Evolutionary conservation across 345 rosid species (phyloP).

Genomic region (Eucalyptus sp.): DNA sequence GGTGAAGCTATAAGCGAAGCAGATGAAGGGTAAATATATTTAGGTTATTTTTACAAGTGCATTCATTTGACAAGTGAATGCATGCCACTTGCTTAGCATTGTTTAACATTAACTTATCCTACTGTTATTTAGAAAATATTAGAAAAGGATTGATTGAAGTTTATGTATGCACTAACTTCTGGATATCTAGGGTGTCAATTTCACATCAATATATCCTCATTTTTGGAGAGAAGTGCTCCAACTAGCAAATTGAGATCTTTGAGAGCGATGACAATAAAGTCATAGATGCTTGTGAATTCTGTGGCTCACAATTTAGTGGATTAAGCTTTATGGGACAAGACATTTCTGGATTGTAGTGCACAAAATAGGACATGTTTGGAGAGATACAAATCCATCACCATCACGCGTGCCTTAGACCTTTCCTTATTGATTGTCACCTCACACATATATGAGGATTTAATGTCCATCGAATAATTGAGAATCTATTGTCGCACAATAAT

Average conservation of each 20-base stretch:
- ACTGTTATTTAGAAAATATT: no score
- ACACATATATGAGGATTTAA: neutral
- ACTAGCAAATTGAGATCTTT: no score
- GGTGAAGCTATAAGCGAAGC: no score
- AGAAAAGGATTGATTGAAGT: neutral
- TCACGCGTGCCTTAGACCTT: no score
- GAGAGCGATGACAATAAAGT: neutral
- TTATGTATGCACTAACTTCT: neutral
- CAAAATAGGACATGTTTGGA: no score
- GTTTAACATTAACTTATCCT: neutral
- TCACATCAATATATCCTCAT: neutral
- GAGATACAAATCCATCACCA: no score
- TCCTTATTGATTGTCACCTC: neutral
- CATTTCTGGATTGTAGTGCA: no score
- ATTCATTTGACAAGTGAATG: neutral
- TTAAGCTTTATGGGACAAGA: neutral
- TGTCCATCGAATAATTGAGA: accelerated
- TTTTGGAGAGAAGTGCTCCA: neutral
- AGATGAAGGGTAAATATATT: neutral
- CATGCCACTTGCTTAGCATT: neutral
- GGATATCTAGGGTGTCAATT: neutral
- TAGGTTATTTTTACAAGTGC: neutral
- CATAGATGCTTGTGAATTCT: neutral
- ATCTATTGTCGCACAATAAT: neutral
- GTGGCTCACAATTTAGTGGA: neutral